These are phyloP conservation scores for Naganishia cerealis DNA, from an alignment of 1,284 basidiomycete genomes.

Conservation along the genomic window DNA sequence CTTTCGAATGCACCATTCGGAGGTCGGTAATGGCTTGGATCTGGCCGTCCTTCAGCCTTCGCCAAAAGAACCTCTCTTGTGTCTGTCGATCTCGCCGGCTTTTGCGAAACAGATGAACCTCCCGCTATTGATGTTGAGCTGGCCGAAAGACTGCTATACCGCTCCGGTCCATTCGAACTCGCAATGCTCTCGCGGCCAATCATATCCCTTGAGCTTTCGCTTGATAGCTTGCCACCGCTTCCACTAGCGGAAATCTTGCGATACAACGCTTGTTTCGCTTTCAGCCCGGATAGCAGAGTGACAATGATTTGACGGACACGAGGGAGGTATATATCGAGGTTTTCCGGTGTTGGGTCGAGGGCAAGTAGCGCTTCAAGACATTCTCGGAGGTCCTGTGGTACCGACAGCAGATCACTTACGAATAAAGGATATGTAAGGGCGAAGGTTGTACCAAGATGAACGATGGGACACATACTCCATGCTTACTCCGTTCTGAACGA, in stretches of 20 bases:
- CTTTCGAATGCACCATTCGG: background rate
- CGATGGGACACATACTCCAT: slow-evolving; percentile 71
- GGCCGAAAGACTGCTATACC: background rate
- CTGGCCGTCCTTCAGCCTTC: slow-evolving; percentile 7
- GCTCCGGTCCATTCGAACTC: background rate
- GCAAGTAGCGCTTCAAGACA: slow-evolving; percentile 87
- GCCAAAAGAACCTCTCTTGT: background rate
- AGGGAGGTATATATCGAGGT: slow-evolving; percentile 85
- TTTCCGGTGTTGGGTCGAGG: slow-evolving; percentile 81
- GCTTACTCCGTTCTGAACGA: slow-evolving; percentile 78
- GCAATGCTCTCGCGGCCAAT: background rate
- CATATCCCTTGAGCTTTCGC: background rate
- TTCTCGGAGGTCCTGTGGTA: slow-evolving; percentile 83
- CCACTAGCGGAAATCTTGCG: background rate
- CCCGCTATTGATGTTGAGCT: background rate
- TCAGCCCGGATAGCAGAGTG: slow-evolving; percentile 82
- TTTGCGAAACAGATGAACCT: no score
- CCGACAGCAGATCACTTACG: slow-evolving; percentile 77
- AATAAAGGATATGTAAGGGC: slow-evolving; percentile 4
- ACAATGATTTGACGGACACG: slow-evolving; percentile 91
- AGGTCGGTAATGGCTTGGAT: background rate
- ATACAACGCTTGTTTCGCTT: slow-evolving; percentile 83
- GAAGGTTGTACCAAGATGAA: background rate
- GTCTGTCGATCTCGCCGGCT: background rate
- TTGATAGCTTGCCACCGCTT: background rate